Conservation (phyloP, 352 stramenopile genomes). For the Phytopythium aichiense region DNA sequence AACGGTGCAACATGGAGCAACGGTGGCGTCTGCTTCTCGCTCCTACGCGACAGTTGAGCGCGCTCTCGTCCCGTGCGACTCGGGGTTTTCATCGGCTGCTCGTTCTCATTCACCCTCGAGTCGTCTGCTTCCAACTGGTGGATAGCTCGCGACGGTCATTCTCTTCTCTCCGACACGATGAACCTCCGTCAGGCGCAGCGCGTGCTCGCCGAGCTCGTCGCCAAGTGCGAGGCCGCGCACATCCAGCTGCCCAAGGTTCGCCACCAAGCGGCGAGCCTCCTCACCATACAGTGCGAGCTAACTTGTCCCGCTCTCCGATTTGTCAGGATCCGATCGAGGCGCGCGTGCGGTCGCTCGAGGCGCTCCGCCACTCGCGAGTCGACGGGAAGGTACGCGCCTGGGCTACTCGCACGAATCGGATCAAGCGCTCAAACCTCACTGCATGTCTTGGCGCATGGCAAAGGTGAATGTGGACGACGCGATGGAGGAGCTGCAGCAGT, state of each 20-base stretch:
- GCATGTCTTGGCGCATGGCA: not conserved
- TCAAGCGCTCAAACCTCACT: not conserved
- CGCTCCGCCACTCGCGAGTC: constrained; percentile 33
- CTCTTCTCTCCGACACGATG: constrained; percentile 21
- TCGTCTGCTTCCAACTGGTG: not conserved
- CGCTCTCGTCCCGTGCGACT: not conserved
- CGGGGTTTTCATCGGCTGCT: not conserved
- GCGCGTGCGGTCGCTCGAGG: constrained; percentile 30
- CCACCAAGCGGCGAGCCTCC: too few species aligned
- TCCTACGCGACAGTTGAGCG: constrained; percentile 1
- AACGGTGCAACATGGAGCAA: not conserved
- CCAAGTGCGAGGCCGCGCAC: constrained; percentile 55
- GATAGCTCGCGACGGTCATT: not conserved
- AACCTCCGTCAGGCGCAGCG: constrained; percentile 64
- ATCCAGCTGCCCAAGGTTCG: constrained; percentile 47
- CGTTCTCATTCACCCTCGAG: not conserved
- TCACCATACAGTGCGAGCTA: not conserved
- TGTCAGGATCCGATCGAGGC: constrained; percentile 36
- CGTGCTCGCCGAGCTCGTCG: constrained; percentile 48
- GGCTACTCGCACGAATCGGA: not conserved
- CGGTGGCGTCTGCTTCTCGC: not conserved
- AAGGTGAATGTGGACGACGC: constrained; percentile 40
- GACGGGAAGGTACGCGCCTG: constrained; percentile 27
- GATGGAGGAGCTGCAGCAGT: constrained; percentile 52
- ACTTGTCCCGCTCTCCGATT: not conserved